Percentiles rank a stretch among this genome's conserved stretches.
Evolutionary conservation across 2,329 filamentous ascomycete genomes (phyloP).

Genomic region (Aspergillus sp.): DNA sequence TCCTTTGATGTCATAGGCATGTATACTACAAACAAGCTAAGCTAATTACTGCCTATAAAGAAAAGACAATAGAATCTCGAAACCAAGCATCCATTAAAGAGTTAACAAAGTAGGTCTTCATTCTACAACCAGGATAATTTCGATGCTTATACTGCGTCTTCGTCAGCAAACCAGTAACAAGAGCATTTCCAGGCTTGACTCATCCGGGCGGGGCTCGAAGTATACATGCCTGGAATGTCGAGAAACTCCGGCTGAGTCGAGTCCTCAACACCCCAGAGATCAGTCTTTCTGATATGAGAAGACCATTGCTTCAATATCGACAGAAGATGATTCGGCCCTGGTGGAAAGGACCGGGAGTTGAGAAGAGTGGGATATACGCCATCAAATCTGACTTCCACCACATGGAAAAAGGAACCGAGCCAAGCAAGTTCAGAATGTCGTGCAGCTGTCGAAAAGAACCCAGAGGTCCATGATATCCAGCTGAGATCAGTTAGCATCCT

Average conservation of each 20-base stretch:
- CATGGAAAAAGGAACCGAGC: slow-evolving; percentile 2
- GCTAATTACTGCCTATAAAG: too few species aligned
- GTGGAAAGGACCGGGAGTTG: slow-evolving; percentile 1
- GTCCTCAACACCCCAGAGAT: slow-evolving; percentile 4
- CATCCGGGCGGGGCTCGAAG: background rate
- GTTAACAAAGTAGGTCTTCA: too few species aligned
- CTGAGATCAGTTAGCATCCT: background rate
- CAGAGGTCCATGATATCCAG: background rate
- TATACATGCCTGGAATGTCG: slow-evolving; percentile 1
- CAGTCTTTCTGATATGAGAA: background rate
- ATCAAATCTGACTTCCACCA: slow-evolving; percentile 2
- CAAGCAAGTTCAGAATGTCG: background rate
- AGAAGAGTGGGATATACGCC: background rate
- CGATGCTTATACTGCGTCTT: slow-evolving; percentile 1
- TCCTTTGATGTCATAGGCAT: too few species aligned
- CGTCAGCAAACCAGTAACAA: background rate
- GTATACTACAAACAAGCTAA: too few species aligned
- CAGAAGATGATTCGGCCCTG: background rate
- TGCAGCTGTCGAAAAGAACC: slow-evolving; percentile 1
- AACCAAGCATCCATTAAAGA: too few species aligned
- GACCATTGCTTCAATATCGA: slow-evolving; percentile 1
- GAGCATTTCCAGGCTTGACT: background rate
- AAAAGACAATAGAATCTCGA: too few species aligned
- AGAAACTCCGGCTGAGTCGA: slow-evolving; percentile 1
- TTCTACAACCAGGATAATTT: background rate